Evolutionary conservation across 345 rosid species (phyloP).

Genomic region (Eucalyptus marginata): DNA sequence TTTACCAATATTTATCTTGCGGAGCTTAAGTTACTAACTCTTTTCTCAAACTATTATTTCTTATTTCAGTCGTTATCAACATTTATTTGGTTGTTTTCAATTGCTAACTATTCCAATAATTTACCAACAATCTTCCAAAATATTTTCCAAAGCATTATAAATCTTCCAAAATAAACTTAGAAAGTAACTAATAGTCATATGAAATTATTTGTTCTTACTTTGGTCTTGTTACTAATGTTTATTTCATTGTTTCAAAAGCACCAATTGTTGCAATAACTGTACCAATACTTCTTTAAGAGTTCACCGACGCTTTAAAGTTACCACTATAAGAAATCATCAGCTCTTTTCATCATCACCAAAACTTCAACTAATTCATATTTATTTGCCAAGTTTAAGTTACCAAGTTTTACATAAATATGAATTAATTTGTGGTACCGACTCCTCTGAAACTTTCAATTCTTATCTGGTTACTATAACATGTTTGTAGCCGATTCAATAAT

Average conservation of each 20-base stretch:
- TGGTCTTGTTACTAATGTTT: neutral
- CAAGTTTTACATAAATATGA: neutral
- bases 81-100: neutral
- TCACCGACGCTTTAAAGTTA: neutral
- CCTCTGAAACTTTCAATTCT: neutral
- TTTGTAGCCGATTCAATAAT: neutral
- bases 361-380: neutral
- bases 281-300: neutral
- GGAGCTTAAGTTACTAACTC: neutral
- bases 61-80: neutral
- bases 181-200: neutral
- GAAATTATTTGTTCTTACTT: neutral
- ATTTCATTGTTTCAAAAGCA: neutral
- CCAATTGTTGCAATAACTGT: neutral
- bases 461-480: fast-evolving
- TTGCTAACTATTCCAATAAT: neutral
- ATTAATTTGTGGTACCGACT: neutral
- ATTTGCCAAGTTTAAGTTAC: neutral
- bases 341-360: neutral
- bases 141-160: neutral
- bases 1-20: neutral
- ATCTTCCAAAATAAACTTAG: neutral
- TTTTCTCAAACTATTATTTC: neutral
- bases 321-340: neutral
- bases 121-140: neutral